Percentiles rank a stretch among this genome's conserved stretches.
Conservation (phyloP, 805 yeast species). For the Sugiyamaella qingdaonensis region DNA sequence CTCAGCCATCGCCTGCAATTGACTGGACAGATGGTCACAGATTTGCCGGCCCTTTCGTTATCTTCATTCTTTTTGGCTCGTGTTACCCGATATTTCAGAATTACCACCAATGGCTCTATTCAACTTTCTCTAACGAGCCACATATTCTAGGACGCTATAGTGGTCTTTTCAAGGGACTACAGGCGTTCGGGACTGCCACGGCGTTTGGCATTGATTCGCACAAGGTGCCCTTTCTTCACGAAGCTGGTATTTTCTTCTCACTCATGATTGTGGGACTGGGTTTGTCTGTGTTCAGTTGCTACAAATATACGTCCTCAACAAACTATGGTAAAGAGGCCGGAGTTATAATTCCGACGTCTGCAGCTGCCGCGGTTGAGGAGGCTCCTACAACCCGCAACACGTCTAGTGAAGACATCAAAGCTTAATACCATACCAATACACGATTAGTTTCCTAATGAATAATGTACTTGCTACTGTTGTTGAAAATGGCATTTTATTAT, state of each 20-base stretch:
- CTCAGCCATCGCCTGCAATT: conserved; percentile 61
- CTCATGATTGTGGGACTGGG: background rate
- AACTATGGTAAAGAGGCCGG: conserved; percentile 5
- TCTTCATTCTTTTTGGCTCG: conserved; percentile 56
- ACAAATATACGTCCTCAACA: conserved; percentile 2
- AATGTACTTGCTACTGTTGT: no score
- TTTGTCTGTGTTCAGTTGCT: background rate
- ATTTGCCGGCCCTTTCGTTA: conserved; percentile 56
- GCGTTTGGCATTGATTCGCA: conserved; percentile 4
- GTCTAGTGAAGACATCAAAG: no score
- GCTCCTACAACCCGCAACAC: no score
- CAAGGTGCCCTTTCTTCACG: background rate
- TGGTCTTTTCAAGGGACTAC: conserved; percentile 58
- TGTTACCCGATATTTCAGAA: conserved; percentile 58
- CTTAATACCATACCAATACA: no score
- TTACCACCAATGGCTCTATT: conserved; percentile 52
- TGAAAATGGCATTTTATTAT: no score
- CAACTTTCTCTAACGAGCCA: conserved; percentile 53
- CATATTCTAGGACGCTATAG: conserved; percentile 52
- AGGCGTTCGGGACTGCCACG: conserved; percentile 55
- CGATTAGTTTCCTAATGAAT: no score
- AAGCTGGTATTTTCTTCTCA: background rate
- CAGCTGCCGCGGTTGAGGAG: background rate
- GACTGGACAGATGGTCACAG: conserved; percentile 37
- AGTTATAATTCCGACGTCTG: background rate